Percentiles rank a stretch among this genome's conserved stretches.
These are phyloP conservation scores for Cardiospermum halicacabum DNA, from an alignment of 345 rosid species.

Conservation along the genomic window DNA sequence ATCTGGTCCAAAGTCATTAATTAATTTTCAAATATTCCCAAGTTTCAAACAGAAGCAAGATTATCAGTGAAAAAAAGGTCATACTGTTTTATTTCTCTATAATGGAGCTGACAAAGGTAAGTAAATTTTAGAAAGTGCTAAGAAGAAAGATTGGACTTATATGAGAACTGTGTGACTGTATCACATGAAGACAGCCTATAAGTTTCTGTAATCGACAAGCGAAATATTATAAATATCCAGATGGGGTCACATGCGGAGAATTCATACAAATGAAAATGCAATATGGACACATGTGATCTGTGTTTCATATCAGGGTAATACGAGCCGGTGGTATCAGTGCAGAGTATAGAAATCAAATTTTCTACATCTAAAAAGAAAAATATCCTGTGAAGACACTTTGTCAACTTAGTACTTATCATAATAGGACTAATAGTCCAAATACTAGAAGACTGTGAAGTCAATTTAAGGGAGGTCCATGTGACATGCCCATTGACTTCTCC, in stretches of 20 bases:
- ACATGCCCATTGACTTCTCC: background rate
- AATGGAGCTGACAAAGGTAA: background rate
- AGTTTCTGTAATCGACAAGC: background rate
- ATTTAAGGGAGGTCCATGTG: slow-evolving; percentile 1
- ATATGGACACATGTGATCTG: background rate
- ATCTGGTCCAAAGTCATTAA: slow-evolving; percentile 35
- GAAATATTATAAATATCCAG: background rate
- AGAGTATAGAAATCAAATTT: background rate
- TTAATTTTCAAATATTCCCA: background rate
- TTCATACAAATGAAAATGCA: background rate
- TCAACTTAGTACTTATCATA: background rate
- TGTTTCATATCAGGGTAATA: background rate
- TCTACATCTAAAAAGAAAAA: background rate
- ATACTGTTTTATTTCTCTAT: background rate
- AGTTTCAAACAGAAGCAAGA: background rate
- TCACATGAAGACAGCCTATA: background rate
- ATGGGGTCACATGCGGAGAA: background rate
- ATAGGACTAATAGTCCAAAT: background rate
- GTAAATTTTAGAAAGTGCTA: background rate
- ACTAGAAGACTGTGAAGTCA: background rate
- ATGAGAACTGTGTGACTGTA: background rate
- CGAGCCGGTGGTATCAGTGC: background rate
- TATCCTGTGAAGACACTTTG: background rate
- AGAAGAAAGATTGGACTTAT: background rate
- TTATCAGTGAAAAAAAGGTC: too few species aligned